Evolutionary conservation across 495 filamentous ascomycete species (phyloP), one percentile per base, ranked within the genome.

Genomic region (Trichoderma parareesei): DNA sequence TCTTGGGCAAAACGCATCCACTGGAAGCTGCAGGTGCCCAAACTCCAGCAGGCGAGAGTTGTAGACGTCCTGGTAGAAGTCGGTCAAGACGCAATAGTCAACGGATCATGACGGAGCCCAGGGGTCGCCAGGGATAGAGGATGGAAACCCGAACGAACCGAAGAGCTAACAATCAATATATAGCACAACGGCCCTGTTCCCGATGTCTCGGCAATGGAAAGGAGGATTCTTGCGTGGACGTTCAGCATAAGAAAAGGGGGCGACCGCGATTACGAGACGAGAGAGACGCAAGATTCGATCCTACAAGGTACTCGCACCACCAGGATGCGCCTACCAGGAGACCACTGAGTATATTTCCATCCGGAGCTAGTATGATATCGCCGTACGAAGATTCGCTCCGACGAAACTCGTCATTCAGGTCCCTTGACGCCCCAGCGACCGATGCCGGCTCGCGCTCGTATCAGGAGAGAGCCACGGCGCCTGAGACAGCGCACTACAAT

Each of bases 171-270:
- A 27, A 27, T 27, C 48, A 11, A 3, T 46, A 18, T 69, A 60
- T 69, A 88, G 85, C 82, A 40, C 80, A 84, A 67, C 79, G 86
- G 62, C 86, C 86, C 35, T 88, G 86, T 65, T 83, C 83, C 60
- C 77, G 86, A 62, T 88, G 86, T 71, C 70, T 83, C 63, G 81
- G 77, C 62, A 85, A 83, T 72, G 83, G 84, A 63, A 87, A 87
- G 67, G 76, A 96, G 83, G 88, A 92, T 62, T 84, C 89, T n/a
- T 98, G 93, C 69, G 81, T 92, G 62, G 94, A 98, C 74, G 92
- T 98, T 33, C 91, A 93, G 69, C 93, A 98, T 76, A 98, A 97
- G 77, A 98, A 97, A 73, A 82, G 94, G 66, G 94, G 94, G 27
- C 83, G 94, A 65, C 94, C 94, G 69, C 88, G 94, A 62, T 80